Evolutionary conservation across 192 early-diverging fungal genomes (phyloP), one percentile per base, ranked within the genome.

Genomic region (Phlyctochytrium bullatum): DNA sequence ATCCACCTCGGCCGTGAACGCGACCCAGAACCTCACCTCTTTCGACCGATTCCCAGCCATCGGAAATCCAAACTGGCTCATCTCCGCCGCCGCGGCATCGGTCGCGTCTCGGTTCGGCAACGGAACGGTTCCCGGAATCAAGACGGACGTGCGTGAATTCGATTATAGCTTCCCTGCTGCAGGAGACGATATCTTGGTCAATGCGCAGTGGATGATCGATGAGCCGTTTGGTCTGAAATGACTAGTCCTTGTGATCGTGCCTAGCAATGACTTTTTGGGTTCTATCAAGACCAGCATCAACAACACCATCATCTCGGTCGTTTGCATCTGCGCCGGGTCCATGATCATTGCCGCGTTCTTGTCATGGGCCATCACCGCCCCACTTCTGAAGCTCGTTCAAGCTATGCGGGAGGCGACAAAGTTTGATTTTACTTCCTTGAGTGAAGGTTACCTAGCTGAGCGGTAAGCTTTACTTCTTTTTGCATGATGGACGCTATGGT

Each of bases 161-260:
- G 40, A 10, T 16, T 12, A 10, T 6, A 58, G 12, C 6, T 25
- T 20, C 28, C 6, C 10, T 25, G 56, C 14, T 6, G 12, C 14
- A 17, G 20, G 56, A 6, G 56, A 29, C 23, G 24, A 6, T 12
- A 29, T 58, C 12, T 25, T 58, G 10, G 56, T 58, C 20, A 31
- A n/a, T 34, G 60, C 60, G n/a, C 29, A 16, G 17, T 61, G 60
- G 60, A 32, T 61, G n/a, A 23, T 33, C 4, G 33, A 61, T 34
- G 4, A 23, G n/a, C 28, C 29, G 29, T n/a, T n/a, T n/a, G 60
- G 60, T 23, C 34, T 61, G 60, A 61, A 61, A 10, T 61, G 60
- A 33, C 34, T 61, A 6, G 12, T 61, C 14, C 10, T 61, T 27
- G 29, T 31, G 4, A 10, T 33, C 14, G 23, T 61, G 12, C 60